Evolutionary conservation across 176 grass and related monocot species (phyloP), one percentile per base, ranked within the genome.

Genomic region (Urochloa ruziziensis): DNA sequence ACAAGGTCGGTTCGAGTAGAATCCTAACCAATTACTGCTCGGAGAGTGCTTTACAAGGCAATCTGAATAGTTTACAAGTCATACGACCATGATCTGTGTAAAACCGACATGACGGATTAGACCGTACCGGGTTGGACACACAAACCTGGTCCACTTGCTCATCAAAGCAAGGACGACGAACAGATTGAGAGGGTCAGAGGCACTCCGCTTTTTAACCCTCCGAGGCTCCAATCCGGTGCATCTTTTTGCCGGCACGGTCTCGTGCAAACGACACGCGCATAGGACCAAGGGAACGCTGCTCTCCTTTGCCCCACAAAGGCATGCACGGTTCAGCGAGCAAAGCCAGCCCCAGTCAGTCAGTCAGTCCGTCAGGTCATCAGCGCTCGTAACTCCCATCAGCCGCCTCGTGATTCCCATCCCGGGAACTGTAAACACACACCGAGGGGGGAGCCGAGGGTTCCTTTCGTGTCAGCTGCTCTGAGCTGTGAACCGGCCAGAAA

Each of bases 171-270:
- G 43, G 16, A n/a, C 56, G 53, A 60, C 81, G 48, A 36, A n/a
- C 72, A 24, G 49, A n/a, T n/a, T n/a, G n/a, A 18, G 13, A 4
- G 16, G 48, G 39, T 40, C 48, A 19, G 42, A 44, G 42, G 42
- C 39, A 44, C 70, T 6, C 10, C 51, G 10, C 75, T 51, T 59
- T 73, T 72, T 2, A 51, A 63, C 47, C 43, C 16, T 67, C 46
- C 23, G 10, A 84, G 23, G 35, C 4, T 24, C 7, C 53, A 23
- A 37, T 4, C 27, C 30, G 10, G 19, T 11, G 65, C 44, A 54
- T 23, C 71, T 75, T 83, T 75, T 21, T 64, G 10, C 57, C 16
- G 81, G 34, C 83, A 28, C 59, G n/a, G 16, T 34, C n/a, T 19
- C 1, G 30, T 3, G 48, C 29, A 62, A 53, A 44, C 19, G 68